Evolutionary conservation across 192 early-diverging fungal species (phyloP).

Genomic region (Haplosporangium gracile): DNA sequence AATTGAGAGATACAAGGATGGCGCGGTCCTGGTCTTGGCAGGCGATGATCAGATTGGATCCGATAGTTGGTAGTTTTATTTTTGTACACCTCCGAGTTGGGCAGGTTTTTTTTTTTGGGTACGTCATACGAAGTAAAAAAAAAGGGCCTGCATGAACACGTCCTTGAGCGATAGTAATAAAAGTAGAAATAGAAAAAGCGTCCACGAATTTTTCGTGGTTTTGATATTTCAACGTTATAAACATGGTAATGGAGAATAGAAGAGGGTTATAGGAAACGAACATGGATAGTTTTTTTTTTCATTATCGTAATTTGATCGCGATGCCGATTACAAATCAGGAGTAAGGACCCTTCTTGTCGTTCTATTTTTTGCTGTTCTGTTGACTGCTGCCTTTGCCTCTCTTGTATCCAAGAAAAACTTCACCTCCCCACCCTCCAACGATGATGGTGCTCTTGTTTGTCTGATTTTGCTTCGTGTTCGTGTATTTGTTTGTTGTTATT

Average conservation of each 20-base stretch:
- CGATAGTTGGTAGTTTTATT: conserved; percentile 1
- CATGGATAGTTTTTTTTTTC: neutral
- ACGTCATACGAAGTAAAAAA: neutral
- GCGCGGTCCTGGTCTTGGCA: neutral
- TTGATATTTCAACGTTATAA: neutral
- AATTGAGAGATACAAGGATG: conserved; percentile 17
- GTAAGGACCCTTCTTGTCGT: neutral
- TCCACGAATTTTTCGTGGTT: too few species aligned
- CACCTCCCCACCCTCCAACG: neutral
- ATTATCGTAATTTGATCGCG: neutral
- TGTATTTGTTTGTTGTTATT: neutral
- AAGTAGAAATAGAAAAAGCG: too few species aligned
- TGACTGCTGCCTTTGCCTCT: neutral
- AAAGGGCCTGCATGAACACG: neutral
- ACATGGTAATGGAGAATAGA: neutral
- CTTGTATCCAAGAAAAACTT: neutral
- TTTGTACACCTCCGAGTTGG: neutral
- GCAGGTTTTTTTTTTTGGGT: too few species aligned
- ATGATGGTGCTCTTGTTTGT: neutral
- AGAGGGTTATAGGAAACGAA: neutral
- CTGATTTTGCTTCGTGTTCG: too few species aligned
- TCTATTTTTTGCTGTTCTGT: neutral
- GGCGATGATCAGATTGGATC: neutral
- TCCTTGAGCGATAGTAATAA: too few species aligned
- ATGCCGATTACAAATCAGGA: conserved; percentile 1